Base-by-base conservation (phyloP, 2,329 filamentous ascomycete genomes). In the Sarocladiaceae sp. region DNA sequence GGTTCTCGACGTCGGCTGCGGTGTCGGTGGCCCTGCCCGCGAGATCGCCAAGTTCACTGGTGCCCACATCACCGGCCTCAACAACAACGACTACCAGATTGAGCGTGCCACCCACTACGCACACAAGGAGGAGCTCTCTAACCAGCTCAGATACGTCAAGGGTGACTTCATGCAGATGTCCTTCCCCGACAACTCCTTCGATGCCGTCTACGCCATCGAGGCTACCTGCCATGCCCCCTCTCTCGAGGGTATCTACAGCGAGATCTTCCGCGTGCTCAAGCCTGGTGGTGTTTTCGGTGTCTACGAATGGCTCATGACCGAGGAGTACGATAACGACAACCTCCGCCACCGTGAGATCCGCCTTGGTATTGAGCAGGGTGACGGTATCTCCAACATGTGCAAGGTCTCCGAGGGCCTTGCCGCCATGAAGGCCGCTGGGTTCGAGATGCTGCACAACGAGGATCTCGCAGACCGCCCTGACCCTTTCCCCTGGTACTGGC, bases 61-160 rank as follows among this genome's bases (percentile, higher is more conserved):
- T 49, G 85, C 80, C 56, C 88, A 96, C 57, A 78, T 97, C 51
- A 84, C 88, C 19, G 93, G 93, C 33, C 70, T 97, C 63, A 98
- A 97, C 81, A 97, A 96, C 81, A 97, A 97, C 68, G 88, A 96
- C 70, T 98, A 98, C 74, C 93, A 97, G 72, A 95, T 97, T 53
- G 80, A 96, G 63, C 87, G 93, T 53, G 91, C 90, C n/a, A 89
- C 82, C 12, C 73, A 76, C 45, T 95, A 96, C 61, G 88, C 90
- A 3, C 68, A 76, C 50, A 88, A 88, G 67, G 88, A 95, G 68
- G 83, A 83, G 43, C 72, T 97, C 43, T 76, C 83, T 1, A 66
- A 87, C 58, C 88, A 95, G 70, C 71, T 95, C 53, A 76, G 76
- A 51, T 97, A 88, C 58, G 84, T 88, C 60, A 96, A 97, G 78